Evolutionary conservation across 495 filamentous ascomycete genomes (phyloP).

Genomic region (Talaromyces wortmannii): DNA sequence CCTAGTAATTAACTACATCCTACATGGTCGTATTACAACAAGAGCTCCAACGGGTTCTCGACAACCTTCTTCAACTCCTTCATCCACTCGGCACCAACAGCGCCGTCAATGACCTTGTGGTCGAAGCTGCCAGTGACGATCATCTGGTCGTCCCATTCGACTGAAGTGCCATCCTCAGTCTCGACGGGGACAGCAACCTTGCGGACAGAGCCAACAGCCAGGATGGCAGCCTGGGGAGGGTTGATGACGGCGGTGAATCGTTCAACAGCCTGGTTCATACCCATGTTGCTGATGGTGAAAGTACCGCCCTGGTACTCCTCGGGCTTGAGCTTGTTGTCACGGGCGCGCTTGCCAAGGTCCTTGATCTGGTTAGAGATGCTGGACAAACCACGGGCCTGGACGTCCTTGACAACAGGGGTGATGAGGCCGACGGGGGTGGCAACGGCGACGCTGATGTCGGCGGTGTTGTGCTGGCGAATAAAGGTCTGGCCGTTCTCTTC

Average conservation of each 20-base stretch:
- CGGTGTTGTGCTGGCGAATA: conserved; percentile 86
- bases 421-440: conserved; percentile 91
- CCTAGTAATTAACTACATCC: neutral
- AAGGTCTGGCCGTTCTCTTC: conserved; percentile 65
- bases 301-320: conserved; percentile 99
- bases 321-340: conserved; percentile 97
- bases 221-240: conserved; percentile 92
- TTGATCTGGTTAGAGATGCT: conserved; percentile 85
- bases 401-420: conserved; percentile 92
- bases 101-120: conserved; percentile 91
- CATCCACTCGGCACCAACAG: conserved; percentile 96
- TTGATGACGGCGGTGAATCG: conserved; percentile 99
- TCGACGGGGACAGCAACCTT: conserved; percentile 90
- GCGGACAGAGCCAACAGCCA: conserved; percentile 88
- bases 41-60: conserved; percentile 91
- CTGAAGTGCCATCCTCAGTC: conserved; percentile 69
- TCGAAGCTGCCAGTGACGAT: conserved; percentile 92
- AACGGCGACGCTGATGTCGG: conserved; percentile 90
- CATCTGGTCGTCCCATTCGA: conserved; percentile 98
- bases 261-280: conserved; percentile 95
- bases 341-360: conserved; percentile 90
- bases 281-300: conserved; percentile 99
- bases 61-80: conserved; percentile 93
- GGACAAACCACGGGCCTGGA: conserved; percentile 74
- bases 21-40: conserved; percentile 52